Evolutionary conservation across 495 filamentous ascomycete genomes (phyloP).

Genomic region (Talaromyces liani): DNA sequence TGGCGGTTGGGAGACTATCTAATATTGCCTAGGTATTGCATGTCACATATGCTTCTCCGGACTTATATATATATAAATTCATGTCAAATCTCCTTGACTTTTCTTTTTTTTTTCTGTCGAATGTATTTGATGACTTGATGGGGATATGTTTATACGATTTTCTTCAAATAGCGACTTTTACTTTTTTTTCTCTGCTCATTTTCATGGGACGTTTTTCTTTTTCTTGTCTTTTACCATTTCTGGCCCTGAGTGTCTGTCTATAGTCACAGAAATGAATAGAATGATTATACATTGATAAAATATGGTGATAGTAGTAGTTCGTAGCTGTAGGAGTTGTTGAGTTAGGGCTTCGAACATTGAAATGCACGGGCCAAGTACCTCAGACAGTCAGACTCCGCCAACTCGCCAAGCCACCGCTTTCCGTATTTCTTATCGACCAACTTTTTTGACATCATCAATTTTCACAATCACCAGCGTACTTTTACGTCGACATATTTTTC

Average conservation of each 20-base stretch:
- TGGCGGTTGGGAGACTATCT: conserved; percentile 94
- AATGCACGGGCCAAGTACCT: not conserved
- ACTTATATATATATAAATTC: not conserved
- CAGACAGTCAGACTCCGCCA: too few species aligned
- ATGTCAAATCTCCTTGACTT: not conserved
- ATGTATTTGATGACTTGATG: not conserved
- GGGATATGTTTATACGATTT: conserved; percentile 1
- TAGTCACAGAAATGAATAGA: not conserved
- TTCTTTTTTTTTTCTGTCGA: not conserved
- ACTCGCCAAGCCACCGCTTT: not conserved
- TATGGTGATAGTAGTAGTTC: not conserved
- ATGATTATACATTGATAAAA: not conserved
- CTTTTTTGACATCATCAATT: conserved; percentile 1
- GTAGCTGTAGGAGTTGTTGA: not conserved
- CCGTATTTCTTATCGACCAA: not conserved
- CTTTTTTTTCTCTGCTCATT: not conserved
- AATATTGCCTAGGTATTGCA: conserved; percentile 8
- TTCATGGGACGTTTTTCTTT: not conserved
- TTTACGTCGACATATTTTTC: not conserved
- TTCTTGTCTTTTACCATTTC: not conserved
- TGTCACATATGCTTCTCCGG: not conserved
- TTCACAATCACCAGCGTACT: not conserved
- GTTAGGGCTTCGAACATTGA: not conserved
- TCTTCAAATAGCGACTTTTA: not conserved
- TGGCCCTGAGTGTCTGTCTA: not conserved